Evolutionary conservation across 2,329 filamentous ascomycete genomes (phyloP).

Genomic region (Diaporthe ampelina): DNA sequence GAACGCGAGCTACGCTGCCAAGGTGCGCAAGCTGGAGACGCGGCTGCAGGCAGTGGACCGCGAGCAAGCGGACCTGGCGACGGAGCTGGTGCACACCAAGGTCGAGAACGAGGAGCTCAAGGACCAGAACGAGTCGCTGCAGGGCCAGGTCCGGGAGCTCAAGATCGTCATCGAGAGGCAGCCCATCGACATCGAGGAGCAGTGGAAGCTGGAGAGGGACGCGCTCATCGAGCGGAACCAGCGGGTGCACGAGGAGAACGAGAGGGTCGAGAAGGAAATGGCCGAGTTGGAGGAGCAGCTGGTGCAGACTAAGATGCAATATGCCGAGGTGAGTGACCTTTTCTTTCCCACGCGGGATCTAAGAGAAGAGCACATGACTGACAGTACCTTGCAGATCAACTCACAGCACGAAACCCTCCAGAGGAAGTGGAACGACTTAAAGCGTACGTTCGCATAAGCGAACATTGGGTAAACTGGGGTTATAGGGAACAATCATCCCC

Average conservation of each 20-base stretch:
- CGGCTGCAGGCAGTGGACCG: constrained; percentile 88
- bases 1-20: constrained; percentile 77
- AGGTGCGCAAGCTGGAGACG: constrained; percentile 89
- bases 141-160: constrained; percentile 87
- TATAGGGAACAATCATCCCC: neutral
- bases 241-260: constrained; percentile 94
- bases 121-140: constrained; percentile 91
- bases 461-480: neutral
- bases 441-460: constrained; percentile 62
- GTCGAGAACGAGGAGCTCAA: constrained; percentile 92
- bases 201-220: constrained; percentile 88
- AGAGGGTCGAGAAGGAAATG: constrained; percentile 88
- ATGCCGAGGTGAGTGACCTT: constrained; percentile 83
- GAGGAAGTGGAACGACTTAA: constrained; percentile 83
- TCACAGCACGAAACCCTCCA: constrained; percentile 78
- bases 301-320: constrained; percentile 93
- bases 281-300: constrained; percentile 92
- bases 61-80: constrained; percentile 92
- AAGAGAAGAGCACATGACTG: neutral
- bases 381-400: constrained; percentile 70
- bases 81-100: constrained; percentile 91
- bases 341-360: no score
- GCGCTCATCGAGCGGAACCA: constrained; percentile 92
- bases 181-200: constrained; percentile 86
- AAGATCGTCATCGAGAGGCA: constrained; percentile 90